phyloP scores from a whole-genome alignment of 257 asterid genomes.

The Przewalskia tangutica region DNA sequence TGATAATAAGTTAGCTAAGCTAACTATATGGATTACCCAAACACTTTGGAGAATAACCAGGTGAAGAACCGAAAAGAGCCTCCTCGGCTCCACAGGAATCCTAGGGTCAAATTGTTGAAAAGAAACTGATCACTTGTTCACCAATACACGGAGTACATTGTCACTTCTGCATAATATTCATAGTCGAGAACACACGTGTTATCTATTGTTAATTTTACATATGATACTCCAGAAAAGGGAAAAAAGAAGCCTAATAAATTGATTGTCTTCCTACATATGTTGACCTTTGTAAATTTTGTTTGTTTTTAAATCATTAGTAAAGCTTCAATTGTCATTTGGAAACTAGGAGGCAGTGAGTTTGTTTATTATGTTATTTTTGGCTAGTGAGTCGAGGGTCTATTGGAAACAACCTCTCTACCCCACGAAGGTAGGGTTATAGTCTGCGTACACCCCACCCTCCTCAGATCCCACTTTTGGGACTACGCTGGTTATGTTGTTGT shows the following conservation, averaged over 20 bases:
- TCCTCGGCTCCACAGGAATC: neutral
- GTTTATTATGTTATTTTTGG: neutral
- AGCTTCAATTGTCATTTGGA: neutral
- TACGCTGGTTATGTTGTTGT: neutral
- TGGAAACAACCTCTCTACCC: too few species aligned
- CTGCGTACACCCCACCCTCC: too few species aligned
- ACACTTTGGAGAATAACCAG: neutral
- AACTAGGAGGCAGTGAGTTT: neutral
- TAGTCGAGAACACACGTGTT: neutral
- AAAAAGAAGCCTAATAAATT: neutral
- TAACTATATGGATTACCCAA: neutral
- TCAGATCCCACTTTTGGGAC: too few species aligned
- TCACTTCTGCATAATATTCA: neutral
- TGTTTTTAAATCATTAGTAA: neutral
- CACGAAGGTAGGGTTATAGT: too few species aligned
- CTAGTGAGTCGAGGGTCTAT: too few species aligned
- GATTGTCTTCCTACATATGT: neutral
- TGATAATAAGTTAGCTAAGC: neutral
- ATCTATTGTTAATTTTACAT: neutral
- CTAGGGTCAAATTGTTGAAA: neutral
- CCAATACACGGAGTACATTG: neutral
- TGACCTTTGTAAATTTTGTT: neutral
- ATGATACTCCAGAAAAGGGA: neutral
- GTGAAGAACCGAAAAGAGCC: neutral
- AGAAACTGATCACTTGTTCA: neutral